These are phyloP conservation scores for Kluyveromyces sp. DNA, from an alignment of 1,139 yeast species.

Conservation along the genomic window DNA sequence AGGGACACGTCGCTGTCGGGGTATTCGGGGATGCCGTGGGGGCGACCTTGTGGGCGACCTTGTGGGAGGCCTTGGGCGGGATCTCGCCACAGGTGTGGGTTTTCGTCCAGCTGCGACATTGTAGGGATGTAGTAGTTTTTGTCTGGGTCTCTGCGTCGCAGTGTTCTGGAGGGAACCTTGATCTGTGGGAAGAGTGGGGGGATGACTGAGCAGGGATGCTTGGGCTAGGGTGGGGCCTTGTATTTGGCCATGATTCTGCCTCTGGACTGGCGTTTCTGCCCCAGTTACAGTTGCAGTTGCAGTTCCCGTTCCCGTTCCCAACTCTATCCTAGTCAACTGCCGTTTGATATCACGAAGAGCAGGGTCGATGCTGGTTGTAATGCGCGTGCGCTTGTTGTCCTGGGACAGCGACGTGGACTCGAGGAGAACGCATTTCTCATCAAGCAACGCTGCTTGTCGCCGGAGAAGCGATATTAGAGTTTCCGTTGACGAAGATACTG, in stretches of 20 bases:
- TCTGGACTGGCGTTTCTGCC: not conserved
- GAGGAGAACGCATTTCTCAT: constrained; percentile 23
- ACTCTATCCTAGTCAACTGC: constrained; percentile 2
- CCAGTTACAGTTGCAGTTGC: not conserved
- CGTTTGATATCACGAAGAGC: constrained; percentile 10
- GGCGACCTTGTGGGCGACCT: not conserved
- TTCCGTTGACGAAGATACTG: too few relatives aligned
- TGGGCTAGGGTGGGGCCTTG: too few relatives aligned
- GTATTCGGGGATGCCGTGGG: not conserved
- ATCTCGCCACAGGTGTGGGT: not conserved
- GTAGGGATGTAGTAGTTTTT: constrained; percentile 26
- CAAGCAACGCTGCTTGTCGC: constrained; percentile 15
- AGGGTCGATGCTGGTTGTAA: constrained; percentile 19
- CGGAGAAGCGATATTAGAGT: constrained; percentile 14
- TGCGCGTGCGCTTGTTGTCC: constrained; percentile 20
- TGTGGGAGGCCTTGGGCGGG: not conserved
- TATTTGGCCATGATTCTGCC: too few relatives aligned
- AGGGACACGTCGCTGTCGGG: constrained; percentile 18
- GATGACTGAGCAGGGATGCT: not conserved
- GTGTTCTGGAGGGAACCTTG: constrained; percentile 6
- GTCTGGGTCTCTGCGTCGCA: constrained; percentile 13
- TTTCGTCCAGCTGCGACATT: constrained; percentile 6
- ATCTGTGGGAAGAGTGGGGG: not conserved
- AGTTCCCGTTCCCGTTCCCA: not conserved
- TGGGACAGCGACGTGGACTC: constrained; percentile 30